These are phyloP conservation scores for Lanmaoa pseudosensibilis DNA, from an alignment of 768 basidiomycete genomes.

Conservation along the genomic window DNA sequence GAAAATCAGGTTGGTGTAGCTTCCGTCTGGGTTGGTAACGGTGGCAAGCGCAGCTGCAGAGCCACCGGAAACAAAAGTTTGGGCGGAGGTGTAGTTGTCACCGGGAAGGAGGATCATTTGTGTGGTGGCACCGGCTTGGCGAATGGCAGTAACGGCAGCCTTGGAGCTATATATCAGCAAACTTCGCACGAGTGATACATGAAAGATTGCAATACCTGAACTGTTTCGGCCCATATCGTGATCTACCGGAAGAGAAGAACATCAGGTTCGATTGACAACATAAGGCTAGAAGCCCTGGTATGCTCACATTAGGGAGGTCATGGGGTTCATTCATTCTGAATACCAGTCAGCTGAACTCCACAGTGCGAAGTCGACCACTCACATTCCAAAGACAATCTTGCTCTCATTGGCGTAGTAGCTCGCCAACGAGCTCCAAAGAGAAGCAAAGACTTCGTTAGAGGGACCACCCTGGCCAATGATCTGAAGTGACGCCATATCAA, in stretches of 20 bases:
- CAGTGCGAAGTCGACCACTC: background rate
- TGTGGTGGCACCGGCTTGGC: slow-evolving; percentile 6
- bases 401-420: background rate
- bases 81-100: slow-evolving; percentile 5
- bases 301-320: slow-evolving; percentile 12
- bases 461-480: slow-evolving; percentile 18
- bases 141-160: slow-evolving; percentile 17
- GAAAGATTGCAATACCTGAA: slow-evolving; percentile 5
- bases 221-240: slow-evolving; percentile 6
- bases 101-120: slow-evolving; percentile 16
- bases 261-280: background rate
- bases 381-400: slow-evolving; percentile 12
- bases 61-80: slow-evolving; percentile 7
- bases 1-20: slow-evolving; percentile 6
- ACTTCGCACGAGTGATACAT: too few relatives aligned
- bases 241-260: background rate
- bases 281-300: too few relatives aligned
- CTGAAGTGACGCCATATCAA: background rate
- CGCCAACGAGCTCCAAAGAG: slow-evolving; percentile 11
- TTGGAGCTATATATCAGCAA: background rate
- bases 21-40: slow-evolving; percentile 13
- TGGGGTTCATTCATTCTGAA: slow-evolving; percentile 18
- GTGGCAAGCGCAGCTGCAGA: slow-evolving; percentile 6
- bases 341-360: background rate
- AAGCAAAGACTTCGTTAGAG: slow-evolving; percentile 11